Base-by-base conservation (phyloP, 495 filamentous ascomycete species). In the Aspergillus nanangensis region DNA sequence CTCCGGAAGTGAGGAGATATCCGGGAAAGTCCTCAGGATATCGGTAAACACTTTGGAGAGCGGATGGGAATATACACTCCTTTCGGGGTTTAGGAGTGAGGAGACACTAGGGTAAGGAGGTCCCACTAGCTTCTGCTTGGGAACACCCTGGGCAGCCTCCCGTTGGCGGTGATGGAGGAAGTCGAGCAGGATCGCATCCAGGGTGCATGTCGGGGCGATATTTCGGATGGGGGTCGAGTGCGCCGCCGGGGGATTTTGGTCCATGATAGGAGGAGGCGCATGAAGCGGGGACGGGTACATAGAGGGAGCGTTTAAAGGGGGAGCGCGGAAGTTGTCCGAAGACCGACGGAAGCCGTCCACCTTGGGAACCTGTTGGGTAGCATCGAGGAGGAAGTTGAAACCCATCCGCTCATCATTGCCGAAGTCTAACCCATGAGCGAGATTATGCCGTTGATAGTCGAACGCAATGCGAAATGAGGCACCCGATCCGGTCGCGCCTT, bases 21-120 rank as follows among this genome's bases (percentile, higher is more conserved):
- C 79, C 0, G 88, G 86, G 50, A 92, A 90, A 18, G 79, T 82
- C 31, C 78, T 67, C 1, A 92, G 69, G 47, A 93, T 87, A 59
- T 92, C 88, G 19, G 84, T 90, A 55, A 92, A 86, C 8, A 93
- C 79, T 51, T 85, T 87, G 15, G 86, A 90, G 2, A 92, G 71
- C 0, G 86, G 84, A 55, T 92, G 87, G 2, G 82, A 80, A 51
- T 76, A 71, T 5, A 63, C 58, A 48, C 70, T 72, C 25, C 70
- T 67, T 38, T 82, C 70, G 0, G 86, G 84, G 56, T 88, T 83
- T 14, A 90, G 72, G 8, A 92, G 71, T 2, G 84, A 82, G 1
- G 83, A 82, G 41, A 92, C 79, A 45, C 80, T 86, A 5, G 88
- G 88, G 56, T 91, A 90, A 5, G 73, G 66, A 5, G 87, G 88